phyloP scores from a whole-genome alignment of 441 rosid genomes.

The Syzygium malaccense region DNA sequence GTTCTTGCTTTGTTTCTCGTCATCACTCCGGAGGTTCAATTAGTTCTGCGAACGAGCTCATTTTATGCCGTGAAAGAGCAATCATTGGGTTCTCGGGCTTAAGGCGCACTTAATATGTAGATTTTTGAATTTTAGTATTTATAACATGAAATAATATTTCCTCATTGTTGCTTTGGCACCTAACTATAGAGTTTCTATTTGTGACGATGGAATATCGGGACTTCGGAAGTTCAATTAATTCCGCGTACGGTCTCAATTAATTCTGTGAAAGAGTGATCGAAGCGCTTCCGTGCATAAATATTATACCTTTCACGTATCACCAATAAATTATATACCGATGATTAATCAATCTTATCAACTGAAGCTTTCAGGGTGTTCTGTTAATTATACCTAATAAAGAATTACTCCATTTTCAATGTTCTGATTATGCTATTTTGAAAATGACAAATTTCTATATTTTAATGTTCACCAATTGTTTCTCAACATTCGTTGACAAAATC shows the following conservation, averaged over 20 bases:
- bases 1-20: neutral
- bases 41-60: neutral
- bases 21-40: neutral
- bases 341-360: neutral
- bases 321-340: neutral
- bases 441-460: neutral
- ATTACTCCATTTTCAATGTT: neutral
- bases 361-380: neutral
- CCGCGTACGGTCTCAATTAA: neutral
- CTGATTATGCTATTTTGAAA: neutral
- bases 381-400: conserved; percentile 6
- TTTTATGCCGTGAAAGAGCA: neutral
- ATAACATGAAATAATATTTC: neutral
- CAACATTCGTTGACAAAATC: neutral
- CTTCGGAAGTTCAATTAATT: neutral
- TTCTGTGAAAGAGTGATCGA: neutral
- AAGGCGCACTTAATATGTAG: neutral
- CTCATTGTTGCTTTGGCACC: neutral
- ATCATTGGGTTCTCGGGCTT: neutral
- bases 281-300: neutral
- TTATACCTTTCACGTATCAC: neutral
- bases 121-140: neutral
- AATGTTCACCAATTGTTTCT: neutral
- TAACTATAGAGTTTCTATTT: neutral
- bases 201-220: neutral